phyloP scores from a whole-genome alignment of 371 early-diverging fungal species.

The Funneliformis caledonium region DNA sequence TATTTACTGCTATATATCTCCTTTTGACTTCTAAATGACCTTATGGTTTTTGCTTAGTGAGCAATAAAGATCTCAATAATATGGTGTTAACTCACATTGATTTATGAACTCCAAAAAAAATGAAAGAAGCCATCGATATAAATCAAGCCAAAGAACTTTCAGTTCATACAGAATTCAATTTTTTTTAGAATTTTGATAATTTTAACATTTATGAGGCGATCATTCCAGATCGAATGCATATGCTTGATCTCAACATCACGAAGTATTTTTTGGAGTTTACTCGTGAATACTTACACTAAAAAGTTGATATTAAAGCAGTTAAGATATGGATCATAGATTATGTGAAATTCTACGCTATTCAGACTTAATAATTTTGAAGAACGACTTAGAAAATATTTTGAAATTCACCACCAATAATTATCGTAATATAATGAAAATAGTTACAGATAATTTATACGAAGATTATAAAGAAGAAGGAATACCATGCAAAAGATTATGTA shows the following conservation, averaged over 20 bases:
- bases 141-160: not conserved
- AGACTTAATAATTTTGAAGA: not conserved
- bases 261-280: not conserved
- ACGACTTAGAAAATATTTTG: not conserved
- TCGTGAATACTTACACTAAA: not conserved
- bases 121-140: not conserved
- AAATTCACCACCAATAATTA: not conserved
- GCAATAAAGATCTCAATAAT: too few relatives aligned
- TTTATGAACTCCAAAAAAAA: not conserved
- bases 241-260: not conserved
- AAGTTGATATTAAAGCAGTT: not conserved
- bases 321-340: not conserved
- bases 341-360: not conserved
- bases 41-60: not conserved
- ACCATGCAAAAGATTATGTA: not conserved
- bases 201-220: not conserved
- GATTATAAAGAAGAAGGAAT: not conserved
- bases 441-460: constrained; percentile 13
- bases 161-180: not conserved
- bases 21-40: too few relatives aligned
- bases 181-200: too few relatives aligned
- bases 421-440: not conserved
- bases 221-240: not conserved
- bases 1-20: too few relatives aligned
- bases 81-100: too few relatives aligned